phyloP scores from a whole-genome alignment of 2,329 filamentous ascomycete species.

The Ceratocystis ficicola region DNA sequence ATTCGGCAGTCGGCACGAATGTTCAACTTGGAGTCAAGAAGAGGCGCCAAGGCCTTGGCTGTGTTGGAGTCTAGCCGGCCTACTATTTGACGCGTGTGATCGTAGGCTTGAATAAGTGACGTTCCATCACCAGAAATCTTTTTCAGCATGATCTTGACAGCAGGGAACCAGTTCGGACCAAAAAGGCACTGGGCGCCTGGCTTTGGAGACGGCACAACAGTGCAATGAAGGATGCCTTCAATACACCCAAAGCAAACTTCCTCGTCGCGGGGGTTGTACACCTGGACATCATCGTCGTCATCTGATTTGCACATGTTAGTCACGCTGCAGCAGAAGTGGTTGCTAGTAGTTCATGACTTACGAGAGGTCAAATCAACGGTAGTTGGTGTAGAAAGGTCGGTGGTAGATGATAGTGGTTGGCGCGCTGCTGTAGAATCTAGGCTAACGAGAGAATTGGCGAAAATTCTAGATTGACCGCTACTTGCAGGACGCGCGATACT shows the following conservation, averaged over 20 bases:
- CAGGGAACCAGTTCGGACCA: slow-evolving; percentile 51
- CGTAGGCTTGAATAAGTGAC: slow-evolving; percentile 57
- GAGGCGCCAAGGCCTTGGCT: slow-evolving; percentile 53
- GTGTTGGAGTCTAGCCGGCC: slow-evolving; percentile 60
- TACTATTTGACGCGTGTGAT: slow-evolving; percentile 59
- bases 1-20: slow-evolving; percentile 64
- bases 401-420: neutral
- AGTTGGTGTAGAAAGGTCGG: slow-evolving; percentile 26
- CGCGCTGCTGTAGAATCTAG: neutral
- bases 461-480: neutral
- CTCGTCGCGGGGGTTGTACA: slow-evolving; percentile 50
- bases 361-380: slow-evolving; percentile 49
- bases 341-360: slow-evolving; percentile 25
- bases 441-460: neutral
- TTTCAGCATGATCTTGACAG: slow-evolving; percentile 59
- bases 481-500: slow-evolving; percentile 14
- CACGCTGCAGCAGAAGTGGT: slow-evolving; percentile 25
- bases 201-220: slow-evolving; percentile 56
- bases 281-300: slow-evolving; percentile 47
- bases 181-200: slow-evolving; percentile 49
- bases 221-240: slow-evolving; percentile 54
- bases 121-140: slow-evolving; percentile 44
- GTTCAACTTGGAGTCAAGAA: slow-evolving; percentile 56
- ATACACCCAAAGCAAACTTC: slow-evolving; percentile 74
- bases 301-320: slow-evolving; percentile 29